Evolutionary conservation across 371 early-diverging fungal species (phyloP).

Genomic region (Mortierella sp.): DNA sequence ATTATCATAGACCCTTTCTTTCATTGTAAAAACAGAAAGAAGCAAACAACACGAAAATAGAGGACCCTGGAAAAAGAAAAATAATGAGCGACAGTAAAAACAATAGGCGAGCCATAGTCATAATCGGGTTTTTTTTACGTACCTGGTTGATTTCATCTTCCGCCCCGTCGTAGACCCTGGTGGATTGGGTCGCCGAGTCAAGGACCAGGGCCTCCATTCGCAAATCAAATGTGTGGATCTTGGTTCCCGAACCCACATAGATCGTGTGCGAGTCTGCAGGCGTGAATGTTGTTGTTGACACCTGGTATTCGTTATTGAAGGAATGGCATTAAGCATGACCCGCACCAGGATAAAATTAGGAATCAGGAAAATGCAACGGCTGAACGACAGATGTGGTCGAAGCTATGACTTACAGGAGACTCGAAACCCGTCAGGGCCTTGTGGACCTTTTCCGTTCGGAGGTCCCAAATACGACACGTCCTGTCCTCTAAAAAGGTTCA

Average conservation of each 20-base stretch:
- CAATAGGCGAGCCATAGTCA: neutral
- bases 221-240: constrained; percentile 35
- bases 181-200: constrained; percentile 15
- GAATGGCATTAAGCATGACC: neutral
- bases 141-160: constrained; percentile 57
- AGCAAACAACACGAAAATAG: neutral
- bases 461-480: constrained; percentile 58
- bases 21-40: neutral
- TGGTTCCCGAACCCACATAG: constrained; percentile 53
- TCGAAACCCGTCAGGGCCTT: constrained; percentile 52
- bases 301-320: constrained; percentile 13
- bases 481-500: constrained; percentile 39
- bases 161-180: constrained; percentile 39
- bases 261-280: constrained; percentile 47
- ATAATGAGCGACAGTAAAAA: neutral
- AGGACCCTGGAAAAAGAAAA: neutral
- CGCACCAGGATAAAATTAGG: neutral
- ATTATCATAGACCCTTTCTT: neutral
- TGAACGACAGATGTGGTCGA: neutral
- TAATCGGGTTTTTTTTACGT: no score
- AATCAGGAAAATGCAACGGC: neutral
- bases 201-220: constrained; percentile 48
- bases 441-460: constrained; percentile 38
- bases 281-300: constrained; percentile 33
- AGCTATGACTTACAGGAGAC: constrained; percentile 22